Evolutionary conservation across 805 yeast species (phyloP), one percentile per base, ranked within the genome.

Genomic region (Wickerhamomyces bovis): DNA sequence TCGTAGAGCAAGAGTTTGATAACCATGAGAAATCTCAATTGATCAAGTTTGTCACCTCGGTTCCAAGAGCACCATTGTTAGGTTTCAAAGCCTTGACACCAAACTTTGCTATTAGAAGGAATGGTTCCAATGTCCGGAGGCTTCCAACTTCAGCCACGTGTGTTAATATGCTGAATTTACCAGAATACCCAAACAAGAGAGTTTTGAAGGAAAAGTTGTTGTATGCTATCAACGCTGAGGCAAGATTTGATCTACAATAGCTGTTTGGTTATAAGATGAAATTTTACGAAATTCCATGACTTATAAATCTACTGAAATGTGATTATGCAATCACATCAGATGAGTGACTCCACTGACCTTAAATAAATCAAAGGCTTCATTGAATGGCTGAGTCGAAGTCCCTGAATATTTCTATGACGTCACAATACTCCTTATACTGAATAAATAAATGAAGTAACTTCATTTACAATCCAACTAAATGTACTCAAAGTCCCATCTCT

Each of bases 91-190:
- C 82, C 4, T 70, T 89, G 41, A 69, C 67, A 26, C 99, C 99
- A 0, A 72, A 70, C 45, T 89, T 94, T 64, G 96, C 96, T 1
- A 83, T 94, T 41, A 64, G 87, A 35, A 81, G 81, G 25, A 74
- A 83, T 0, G 94, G 92, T 0, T 46, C 61, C 23, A 53, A 58
- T 2, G 71, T n/a, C n/a, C n/a, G 70, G 2, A 44, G 44, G 19
- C 43, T 94, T 36, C 99, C 99, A 0, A 88, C 97, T 0, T 85
- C 98, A 0, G 81, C 97, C 0, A 94, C 99, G 0, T 94, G 99
- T 71, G 87, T 89, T 26, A 94, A 94, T 60, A 65, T 94, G 47
- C 69, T 94, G 50, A 89, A 85, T 58, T 64, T 94, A 23, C 99
- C 99, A 0, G 85, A 89, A 60, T 94, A 94, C 63, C 67, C 70